Conservation (phyloP, 805 yeast genomes). For the Yarrowia alimentaria region DNA sequence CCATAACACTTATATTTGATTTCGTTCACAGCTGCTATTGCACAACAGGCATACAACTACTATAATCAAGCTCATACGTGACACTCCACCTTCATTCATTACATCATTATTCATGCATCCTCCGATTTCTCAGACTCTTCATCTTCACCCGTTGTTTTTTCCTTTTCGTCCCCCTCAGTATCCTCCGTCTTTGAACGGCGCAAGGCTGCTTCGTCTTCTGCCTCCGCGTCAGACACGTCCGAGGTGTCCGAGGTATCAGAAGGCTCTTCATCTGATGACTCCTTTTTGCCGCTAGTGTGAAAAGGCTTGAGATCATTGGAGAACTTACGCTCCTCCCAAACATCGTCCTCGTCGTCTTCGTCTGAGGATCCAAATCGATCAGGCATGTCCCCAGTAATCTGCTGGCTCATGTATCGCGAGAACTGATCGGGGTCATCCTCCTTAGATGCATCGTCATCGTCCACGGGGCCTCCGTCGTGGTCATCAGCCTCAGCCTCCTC, state of each 20-base stretch:
- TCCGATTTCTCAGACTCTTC: constrained; percentile 22
- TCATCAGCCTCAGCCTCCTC: constrained; percentile 32
- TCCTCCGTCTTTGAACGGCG: background rate
- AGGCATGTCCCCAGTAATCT: constrained; percentile 22
- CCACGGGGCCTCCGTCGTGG: constrained; percentile 33
- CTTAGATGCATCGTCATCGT: constrained; percentile 36
- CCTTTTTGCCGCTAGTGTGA: constrained; percentile 15
- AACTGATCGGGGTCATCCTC: constrained; percentile 34
- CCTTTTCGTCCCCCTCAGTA: constrained; percentile 1
- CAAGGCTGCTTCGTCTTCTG: background rate
- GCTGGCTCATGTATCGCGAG: constrained; percentile 28
- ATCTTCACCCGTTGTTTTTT: no score
- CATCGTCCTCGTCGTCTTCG: constrained; percentile 31
- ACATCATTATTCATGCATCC: constrained; percentile 21
- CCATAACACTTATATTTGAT: no score
- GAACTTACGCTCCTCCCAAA: constrained; percentile 26
- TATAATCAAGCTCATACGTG: no score
- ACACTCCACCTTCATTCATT: background rate
- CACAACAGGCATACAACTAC: no score
- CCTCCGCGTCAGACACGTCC: constrained; percentile 18
- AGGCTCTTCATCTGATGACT: constrained; percentile 20
- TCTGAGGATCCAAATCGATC: constrained; percentile 28
- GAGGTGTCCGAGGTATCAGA: no score
- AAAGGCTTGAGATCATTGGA: constrained; percentile 27
- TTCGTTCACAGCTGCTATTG: no score